Conservation (phyloP, 2,329 filamentous ascomycete genomes). For the Aspergillus japonicus region DNA sequence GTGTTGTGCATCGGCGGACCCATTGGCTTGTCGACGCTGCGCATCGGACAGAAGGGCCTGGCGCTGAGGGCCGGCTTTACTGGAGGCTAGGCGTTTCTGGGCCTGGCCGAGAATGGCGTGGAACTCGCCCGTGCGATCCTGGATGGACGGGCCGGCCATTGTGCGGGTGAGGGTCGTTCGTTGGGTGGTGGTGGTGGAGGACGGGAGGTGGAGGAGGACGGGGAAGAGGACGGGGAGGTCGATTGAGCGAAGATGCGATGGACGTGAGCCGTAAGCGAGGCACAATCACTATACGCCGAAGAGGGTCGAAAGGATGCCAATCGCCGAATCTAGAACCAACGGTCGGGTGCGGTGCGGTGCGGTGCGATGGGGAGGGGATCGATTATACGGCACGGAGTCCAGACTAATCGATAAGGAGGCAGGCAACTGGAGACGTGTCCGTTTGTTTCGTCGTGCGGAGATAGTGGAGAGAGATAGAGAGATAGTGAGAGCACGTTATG, state of each 20-base stretch:
- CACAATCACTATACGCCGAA: background rate
- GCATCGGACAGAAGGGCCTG: slow-evolving; percentile 75
- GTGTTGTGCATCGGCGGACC: slow-evolving; percentile 53
- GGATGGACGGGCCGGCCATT: slow-evolving; percentile 69
- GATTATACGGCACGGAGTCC: slow-evolving; percentile 3
- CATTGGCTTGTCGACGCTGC: slow-evolving; percentile 61
- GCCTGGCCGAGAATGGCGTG: slow-evolving; percentile 83
- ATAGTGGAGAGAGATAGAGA: background rate
- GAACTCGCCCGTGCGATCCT: slow-evolving; percentile 96
- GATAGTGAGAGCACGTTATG: background rate
- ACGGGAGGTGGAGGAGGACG: no score
- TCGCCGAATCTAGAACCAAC: slow-evolving; percentile 2
- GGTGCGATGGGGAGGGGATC: background rate
- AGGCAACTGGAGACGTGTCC: slow-evolving; percentile 26
- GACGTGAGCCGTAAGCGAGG: background rate
- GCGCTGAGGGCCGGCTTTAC: slow-evolving; percentile 75
- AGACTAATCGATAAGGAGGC: slow-evolving; percentile 38
- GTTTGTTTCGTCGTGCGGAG: slow-evolving; percentile 12
- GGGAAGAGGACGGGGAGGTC: background rate
- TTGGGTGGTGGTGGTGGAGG: no score
- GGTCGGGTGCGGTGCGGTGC: background rate
- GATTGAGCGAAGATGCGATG: background rate
- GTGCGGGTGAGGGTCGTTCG: slow-evolving; percentile 18
- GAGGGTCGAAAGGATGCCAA: background rate
- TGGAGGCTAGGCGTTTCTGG: slow-evolving; percentile 73